Evolutionary conservation across 1,284 basidiomycete species (phyloP).

Genomic region (Cryptococcus sp.): DNA sequence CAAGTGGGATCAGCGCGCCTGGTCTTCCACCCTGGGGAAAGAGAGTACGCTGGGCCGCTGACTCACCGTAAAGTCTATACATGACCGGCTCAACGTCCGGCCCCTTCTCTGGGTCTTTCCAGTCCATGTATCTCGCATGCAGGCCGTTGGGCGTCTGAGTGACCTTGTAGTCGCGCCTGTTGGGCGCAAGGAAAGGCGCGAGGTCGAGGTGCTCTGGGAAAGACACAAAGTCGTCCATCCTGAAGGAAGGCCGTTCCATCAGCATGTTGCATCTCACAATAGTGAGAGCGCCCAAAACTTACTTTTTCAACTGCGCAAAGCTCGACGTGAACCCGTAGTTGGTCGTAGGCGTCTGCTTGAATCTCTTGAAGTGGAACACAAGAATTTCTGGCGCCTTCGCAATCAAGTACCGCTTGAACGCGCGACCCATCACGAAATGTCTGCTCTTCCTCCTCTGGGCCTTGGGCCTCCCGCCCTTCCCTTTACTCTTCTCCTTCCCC

Average conservation of each 20-base stretch:
- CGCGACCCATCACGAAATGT: conserved; percentile 65
- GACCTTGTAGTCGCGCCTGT: conserved; percentile 49
- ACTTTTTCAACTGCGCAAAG: conserved; percentile 48
- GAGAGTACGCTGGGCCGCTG: neutral
- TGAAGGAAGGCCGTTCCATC: conserved; percentile 33
- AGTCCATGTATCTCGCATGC: conserved; percentile 47
- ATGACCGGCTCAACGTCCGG: conserved; percentile 40
- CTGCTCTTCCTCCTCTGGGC: conserved; percentile 31
- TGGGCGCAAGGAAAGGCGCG: conserved; percentile 78
- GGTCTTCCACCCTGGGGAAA: neutral
- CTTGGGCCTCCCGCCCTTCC: conserved; percentile 20
- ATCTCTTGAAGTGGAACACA: conserved; percentile 88
- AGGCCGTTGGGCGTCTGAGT: conserved; percentile 31
- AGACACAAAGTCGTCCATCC: conserved; percentile 73
- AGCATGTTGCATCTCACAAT: no score
- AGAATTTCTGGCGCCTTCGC: conserved; percentile 79
- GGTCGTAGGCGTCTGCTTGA: conserved; percentile 63
- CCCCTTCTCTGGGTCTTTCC: conserved; percentile 42
- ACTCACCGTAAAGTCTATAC: conserved; percentile 47
- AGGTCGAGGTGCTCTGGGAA: conserved; percentile 85
- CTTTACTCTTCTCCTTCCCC: conserved; percentile 8
- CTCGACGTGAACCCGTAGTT: conserved; percentile 32
- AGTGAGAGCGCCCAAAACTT: conserved; percentile 25
- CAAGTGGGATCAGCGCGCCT: neutral
- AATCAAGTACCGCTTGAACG: conserved; percentile 91